Conservation (phyloP, 2,329 filamentous ascomycete genomes). For the Thelonectria blattea region DNA sequence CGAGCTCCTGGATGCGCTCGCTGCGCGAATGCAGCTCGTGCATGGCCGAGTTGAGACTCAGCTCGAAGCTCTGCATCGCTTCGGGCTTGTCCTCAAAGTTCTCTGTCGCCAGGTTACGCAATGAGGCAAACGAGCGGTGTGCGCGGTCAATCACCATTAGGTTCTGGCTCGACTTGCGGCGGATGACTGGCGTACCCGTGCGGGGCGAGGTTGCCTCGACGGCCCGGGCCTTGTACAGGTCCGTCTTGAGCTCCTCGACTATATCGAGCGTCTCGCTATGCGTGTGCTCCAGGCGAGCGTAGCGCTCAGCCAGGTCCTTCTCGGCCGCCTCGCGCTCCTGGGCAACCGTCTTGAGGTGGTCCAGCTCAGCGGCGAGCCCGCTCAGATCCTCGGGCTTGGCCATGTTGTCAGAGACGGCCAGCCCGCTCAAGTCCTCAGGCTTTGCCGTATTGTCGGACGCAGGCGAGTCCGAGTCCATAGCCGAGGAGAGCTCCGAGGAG, state of each 20-base stretch:
- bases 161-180: slow-evolving; percentile 91
- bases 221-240: slow-evolving; percentile 78
- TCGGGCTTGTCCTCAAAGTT: slow-evolving; percentile 85
- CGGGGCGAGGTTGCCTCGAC: slow-evolving; percentile 66
- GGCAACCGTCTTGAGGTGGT: slow-evolving; percentile 72
- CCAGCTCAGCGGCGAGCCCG: slow-evolving; percentile 68
- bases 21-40: slow-evolving; percentile 87
- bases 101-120: slow-evolving; percentile 86
- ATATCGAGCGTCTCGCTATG: slow-evolving; percentile 84
- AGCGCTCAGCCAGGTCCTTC: slow-evolving; percentile 74
- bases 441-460: slow-evolving; percentile 56
- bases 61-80: slow-evolving; percentile 87
- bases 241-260: slow-evolving; percentile 88
- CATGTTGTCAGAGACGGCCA: slow-evolving; percentile 60
- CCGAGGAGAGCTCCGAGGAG: slow-evolving; percentile 91
- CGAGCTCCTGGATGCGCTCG: slow-evolving; percentile 88
- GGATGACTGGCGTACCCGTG: slow-evolving; percentile 77
- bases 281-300: slow-evolving; percentile 80
- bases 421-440: slow-evolving; percentile 40
- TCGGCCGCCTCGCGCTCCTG: slow-evolving; percentile 80
- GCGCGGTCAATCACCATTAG: slow-evolving; percentile 87
- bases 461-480: slow-evolving; percentile 80
- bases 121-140: slow-evolving; percentile 86
- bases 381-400: slow-evolving; percentile 53
- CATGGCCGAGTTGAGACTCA: slow-evolving; percentile 90